Percentiles rank a stretch among this genome's conserved stretches.
Conservation (phyloP, 192 early-diverging fungal species). For the Entomortierella chlamydospora region DNA sequence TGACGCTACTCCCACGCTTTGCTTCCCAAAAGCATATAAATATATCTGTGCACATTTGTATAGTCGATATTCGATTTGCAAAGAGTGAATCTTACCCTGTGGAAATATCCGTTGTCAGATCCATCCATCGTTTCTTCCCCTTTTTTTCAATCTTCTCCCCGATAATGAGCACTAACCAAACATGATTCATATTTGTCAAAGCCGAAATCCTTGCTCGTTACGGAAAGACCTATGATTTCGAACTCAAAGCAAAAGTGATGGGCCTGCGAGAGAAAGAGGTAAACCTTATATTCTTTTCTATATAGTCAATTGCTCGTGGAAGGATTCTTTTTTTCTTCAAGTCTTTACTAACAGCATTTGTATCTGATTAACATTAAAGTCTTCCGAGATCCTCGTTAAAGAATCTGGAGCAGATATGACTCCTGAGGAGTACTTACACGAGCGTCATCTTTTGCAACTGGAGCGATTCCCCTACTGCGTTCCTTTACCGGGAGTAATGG, state of each 20-base stretch:
- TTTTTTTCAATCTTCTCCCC: no score
- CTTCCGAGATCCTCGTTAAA: constrained; percentile 72
- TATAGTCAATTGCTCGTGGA: not conserved
- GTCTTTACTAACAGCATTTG: not conserved
- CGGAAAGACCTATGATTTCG: constrained; percentile 72
- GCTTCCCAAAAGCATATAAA: no score
- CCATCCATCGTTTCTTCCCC: no score
- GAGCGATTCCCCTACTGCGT: constrained; percentile 71
- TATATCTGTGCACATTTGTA: no score
- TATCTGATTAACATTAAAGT: constrained; percentile 39
- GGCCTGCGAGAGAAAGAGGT: constrained; percentile 71
- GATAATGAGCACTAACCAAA: no score
- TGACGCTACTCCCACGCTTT: not conserved
- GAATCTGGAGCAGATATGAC: constrained; percentile 78
- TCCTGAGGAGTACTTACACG: constrained; percentile 81
- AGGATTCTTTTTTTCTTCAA: not conserved
- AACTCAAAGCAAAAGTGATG: constrained; percentile 81
- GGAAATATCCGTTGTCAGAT: no score
- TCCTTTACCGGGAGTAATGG: constrained; percentile 75
- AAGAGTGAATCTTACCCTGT: no score
- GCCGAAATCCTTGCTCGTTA: constrained; percentile 81
- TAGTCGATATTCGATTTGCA: no score
- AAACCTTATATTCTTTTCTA: constrained; percentile 9
- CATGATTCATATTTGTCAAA: constrained; percentile 16
- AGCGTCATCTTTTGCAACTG: constrained; percentile 65